Conservation (phyloP, 139 green algal genomes). For the Chlamydomonas sphaeroides region DNA sequence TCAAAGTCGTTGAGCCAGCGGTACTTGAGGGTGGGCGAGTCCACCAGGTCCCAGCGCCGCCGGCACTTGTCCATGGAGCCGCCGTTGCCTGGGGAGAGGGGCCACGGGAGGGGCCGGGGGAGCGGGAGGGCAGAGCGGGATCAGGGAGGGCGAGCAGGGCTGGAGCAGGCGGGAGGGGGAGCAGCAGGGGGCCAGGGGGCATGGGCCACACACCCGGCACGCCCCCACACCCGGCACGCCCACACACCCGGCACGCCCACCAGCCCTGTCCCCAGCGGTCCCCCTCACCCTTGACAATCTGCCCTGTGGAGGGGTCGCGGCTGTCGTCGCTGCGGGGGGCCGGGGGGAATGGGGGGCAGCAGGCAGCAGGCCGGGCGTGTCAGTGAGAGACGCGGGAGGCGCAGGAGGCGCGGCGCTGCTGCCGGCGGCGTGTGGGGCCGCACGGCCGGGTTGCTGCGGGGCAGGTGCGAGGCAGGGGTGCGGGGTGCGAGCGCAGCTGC, state of each 20-base stretch:
- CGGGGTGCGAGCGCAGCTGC: no score
- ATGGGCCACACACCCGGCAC: background rate
- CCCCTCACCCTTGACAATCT: slow-evolving; percentile 71
- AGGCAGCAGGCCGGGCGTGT: no score
- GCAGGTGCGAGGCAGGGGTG: no score
- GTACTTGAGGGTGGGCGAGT: slow-evolving; percentile 89
- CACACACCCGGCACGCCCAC: background rate
- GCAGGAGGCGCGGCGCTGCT: no score
- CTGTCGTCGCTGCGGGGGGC: slow-evolving; percentile 85
- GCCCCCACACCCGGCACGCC: background rate
- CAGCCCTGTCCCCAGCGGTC: no score
- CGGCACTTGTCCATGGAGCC: slow-evolving; percentile 95
- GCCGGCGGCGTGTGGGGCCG: no score
- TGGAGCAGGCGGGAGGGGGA: background rate
- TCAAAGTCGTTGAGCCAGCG: slow-evolving; percentile 92
- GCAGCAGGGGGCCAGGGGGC: no score
- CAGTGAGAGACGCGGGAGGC: no score
- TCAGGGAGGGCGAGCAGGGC: background rate
- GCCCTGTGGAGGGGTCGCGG: slow-evolving; percentile 85
- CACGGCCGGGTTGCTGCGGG: no score
- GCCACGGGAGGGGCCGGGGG: slow-evolving; percentile 1
- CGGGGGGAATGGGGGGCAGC: no score
- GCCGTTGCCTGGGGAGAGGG: slow-evolving; percentile 81
- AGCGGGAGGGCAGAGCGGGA: background rate
- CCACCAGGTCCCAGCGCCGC: slow-evolving; percentile 92